Evolutionary conservation across 306 rosid genomes (phyloP).

Genomic region (Parietaria judaica): DNA sequence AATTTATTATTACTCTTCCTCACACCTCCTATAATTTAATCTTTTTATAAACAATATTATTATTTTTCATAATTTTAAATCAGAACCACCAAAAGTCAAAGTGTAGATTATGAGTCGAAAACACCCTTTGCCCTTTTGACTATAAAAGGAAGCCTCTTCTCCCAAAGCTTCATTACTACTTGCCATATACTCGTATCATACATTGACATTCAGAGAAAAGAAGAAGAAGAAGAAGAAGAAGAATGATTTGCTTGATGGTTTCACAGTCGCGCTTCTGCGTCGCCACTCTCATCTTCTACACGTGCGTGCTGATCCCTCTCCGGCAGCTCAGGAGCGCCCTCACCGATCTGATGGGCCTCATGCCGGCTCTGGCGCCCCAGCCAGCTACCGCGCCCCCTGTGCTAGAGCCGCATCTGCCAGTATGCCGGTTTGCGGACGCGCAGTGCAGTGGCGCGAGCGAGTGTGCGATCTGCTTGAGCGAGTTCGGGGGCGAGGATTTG

Average conservation of each 20-base stretch:
- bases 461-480: conserved; percentile 73
- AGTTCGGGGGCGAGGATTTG: conserved; percentile 50
- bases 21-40: neutral
- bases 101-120: conserved; percentile 23
- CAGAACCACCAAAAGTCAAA: conserved; percentile 35
- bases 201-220: neutral
- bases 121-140: conserved; percentile 18
- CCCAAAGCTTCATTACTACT: neutral
- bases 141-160: conserved; percentile 3
- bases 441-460: conserved; percentile 14
- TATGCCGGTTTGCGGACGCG: conserved; percentile 32
- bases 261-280: conserved; percentile 37
- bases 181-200: no score
- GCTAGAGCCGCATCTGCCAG: conserved; percentile 22
- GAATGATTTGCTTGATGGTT: conserved; percentile 42
- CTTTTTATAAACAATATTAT: neutral
- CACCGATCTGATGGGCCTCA: conserved; percentile 3
- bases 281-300: conserved; percentile 45
- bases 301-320: conserved; percentile 60
- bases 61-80: neutral
- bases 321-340: conserved; percentile 34
- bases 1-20: no score
- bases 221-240: no score
- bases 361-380: neutral
- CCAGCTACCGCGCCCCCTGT: neutral